These are phyloP conservation scores for Phylloporus rhodoxanthus DNA, from an alignment of 768 basidiomycete species.

Conservation along the genomic window DNA sequence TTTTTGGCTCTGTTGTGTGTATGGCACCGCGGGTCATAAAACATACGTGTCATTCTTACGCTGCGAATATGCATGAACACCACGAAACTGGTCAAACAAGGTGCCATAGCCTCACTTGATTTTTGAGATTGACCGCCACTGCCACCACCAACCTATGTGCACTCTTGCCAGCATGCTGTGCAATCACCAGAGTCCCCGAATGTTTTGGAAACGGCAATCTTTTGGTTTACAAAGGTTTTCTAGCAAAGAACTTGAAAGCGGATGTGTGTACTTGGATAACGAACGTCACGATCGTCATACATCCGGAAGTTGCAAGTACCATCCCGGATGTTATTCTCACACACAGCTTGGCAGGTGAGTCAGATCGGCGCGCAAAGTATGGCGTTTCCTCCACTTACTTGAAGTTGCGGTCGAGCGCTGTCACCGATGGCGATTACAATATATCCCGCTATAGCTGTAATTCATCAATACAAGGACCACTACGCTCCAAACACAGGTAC, in stretches of 20 bases:
- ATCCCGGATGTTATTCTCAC: conserved; percentile 20
- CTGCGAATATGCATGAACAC: background rate
- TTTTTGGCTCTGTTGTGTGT: background rate
- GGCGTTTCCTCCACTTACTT: conserved; percentile 19
- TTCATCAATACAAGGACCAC: conserved; percentile 4
- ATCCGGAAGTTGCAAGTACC: conserved; percentile 7
- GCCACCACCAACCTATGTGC: conserved; percentile 1
- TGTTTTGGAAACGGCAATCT: background rate
- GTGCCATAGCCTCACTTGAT: background rate
- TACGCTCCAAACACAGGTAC: conserved; percentile 17
- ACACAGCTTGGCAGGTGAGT: conserved; percentile 29
- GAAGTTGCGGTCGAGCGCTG: conserved; percentile 14
- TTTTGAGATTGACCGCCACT: background rate
- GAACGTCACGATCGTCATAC: conserved; percentile 1
- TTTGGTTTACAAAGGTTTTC: background rate
- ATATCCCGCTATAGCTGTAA: conserved; percentile 15
- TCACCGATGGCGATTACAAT: conserved; percentile 18
- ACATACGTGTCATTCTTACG: background rate
- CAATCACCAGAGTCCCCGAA: background rate
- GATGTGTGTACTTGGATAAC: background rate
- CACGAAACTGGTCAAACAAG: background rate
- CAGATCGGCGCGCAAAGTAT: conserved; percentile 24
- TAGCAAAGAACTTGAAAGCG: background rate
- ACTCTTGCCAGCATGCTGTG: conserved; percentile 9
- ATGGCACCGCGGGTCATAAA: background rate